These are phyloP conservation scores for Ceratobasidium sp. DNA, from an alignment of 1,284 basidiomycete species.

Conservation along the genomic window DNA sequence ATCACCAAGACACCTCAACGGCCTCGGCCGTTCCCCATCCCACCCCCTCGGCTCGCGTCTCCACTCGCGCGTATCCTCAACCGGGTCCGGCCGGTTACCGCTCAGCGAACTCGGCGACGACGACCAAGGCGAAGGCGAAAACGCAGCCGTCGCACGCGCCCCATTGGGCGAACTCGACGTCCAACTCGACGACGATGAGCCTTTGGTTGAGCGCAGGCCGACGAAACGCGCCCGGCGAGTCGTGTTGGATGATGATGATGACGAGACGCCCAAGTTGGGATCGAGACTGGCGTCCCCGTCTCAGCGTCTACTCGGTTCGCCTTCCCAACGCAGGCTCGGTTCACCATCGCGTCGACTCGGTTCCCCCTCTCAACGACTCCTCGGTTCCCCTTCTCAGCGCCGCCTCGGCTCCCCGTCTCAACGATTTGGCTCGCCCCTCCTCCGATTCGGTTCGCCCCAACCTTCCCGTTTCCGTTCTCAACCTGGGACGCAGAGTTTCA, in stretches of 20 bases:
- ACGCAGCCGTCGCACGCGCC: constrained; percentile 16
- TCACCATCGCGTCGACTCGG: constrained; percentile 7
- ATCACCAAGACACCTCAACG: constrained; percentile 8
- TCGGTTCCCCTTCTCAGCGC: constrained; percentile 11
- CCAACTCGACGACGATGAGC: not conserved
- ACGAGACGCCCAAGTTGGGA: constrained; percentile 24
- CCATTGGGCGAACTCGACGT: constrained; percentile 16
- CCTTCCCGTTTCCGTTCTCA: not conserved
- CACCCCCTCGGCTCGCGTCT: not conserved
- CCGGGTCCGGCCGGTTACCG: not conserved
- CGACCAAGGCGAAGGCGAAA: constrained; percentile 16
- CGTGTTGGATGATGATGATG: constrained; percentile 30
- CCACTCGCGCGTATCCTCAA: constrained; percentile 9
- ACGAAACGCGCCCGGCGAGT: not conserved
- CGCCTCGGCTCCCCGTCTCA: not conserved
- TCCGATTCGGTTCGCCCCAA: constrained; percentile 4
- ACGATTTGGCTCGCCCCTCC: constrained; percentile 4
- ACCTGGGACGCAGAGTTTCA: constrained; percentile 20
- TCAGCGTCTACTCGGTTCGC: too few species aligned
- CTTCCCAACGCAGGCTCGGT: constrained; percentile 19
- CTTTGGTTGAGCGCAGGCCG: not conserved
- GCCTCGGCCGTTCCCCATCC: constrained; percentile 18
- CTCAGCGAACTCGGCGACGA: constrained; percentile 31
- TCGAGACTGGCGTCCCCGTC: constrained; percentile 19
- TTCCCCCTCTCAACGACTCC: constrained; percentile 24